Base-by-base conservation (phyloP, 495 filamentous ascomycete genomes). In the Penicilliopsis zonata region DNA sequence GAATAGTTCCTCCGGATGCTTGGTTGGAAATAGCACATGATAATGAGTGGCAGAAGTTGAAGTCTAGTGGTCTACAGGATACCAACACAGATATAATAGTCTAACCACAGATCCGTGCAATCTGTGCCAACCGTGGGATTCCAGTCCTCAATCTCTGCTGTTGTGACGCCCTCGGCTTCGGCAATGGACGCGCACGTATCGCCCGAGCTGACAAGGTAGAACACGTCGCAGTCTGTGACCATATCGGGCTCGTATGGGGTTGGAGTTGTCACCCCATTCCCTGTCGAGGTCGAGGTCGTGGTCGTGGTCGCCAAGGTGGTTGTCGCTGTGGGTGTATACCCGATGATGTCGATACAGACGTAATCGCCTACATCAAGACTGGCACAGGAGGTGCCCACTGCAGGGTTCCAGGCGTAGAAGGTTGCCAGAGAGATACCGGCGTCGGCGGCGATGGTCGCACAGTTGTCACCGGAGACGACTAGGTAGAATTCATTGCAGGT, bases 161-260 rank as follows among this genome's bases (percentile, higher is more conserved):
- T 4, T 3, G 24, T 15, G 16, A 41, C 16, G 7, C 38, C 38
- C 16, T 39, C 10, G 6, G 34, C 39, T 5, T 30, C 23, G 15
- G 47, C 55, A 17, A 67, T 59, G 16, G 36, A 34, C 14, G 28
- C 36, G 33, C 63, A 67, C 20, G 22, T 32, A 32, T 65, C 57
- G 18, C 53, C 55, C 3, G 33, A 27, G 22, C 36, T 23, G 17
- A 61, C 61, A 18, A 51, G 30, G 43, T 62, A 44, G 36, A 50
- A 61, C 7, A 30, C 43, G 30, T 57, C 50, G 41, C 60, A 68
- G 40, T 54, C 56, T 21, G 16, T 24, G 23, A 51, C 42, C 40
- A 62, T 62, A n/a, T 54, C 55, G 2, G 53, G 43, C 46, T 59
- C 52, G 13, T 37, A 42, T 17, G 63, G 61, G 23, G 34, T 26